Percentiles rank a stretch among this genome's conserved stretches.
phyloP scores from a whole-genome alignment of 441 rosid genomes.

The Corymbia calophylla region DNA sequence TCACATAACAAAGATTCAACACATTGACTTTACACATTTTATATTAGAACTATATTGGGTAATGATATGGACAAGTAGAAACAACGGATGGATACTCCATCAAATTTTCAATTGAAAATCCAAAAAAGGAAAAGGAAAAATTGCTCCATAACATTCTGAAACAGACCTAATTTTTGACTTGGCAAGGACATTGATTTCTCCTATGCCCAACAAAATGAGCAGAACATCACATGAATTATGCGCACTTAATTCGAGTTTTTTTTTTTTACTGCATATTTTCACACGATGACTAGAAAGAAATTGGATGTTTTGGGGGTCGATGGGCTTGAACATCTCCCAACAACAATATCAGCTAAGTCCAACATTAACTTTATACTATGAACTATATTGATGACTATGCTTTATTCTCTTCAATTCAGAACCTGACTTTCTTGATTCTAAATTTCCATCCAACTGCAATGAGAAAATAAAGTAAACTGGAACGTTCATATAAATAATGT shows the following conservation, averaged over 20 bases:
- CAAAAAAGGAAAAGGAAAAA: neutral
- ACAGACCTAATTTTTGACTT: too few species aligned
- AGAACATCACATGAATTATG: neutral
- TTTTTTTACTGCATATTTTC: neutral
- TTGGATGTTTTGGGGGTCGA: neutral
- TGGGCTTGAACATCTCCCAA: neutral
- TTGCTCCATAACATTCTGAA: neutral
- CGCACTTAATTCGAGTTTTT: too few species aligned
- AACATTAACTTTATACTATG: neutral
- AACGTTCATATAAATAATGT: neutral
- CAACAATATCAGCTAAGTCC: neutral
- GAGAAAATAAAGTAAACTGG: neutral
- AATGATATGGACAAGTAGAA: neutral
- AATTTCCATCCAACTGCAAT: neutral
- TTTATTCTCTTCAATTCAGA: neutral
- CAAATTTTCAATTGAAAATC: neutral
- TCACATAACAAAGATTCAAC: neutral
- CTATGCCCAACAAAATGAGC: neutral
- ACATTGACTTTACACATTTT: too few species aligned
- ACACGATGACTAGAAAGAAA: neutral
- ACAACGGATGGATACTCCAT: neutral
- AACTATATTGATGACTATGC: neutral
- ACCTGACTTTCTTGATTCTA: neutral
- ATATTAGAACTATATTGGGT: too few species aligned
- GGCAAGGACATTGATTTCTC: neutral